Evolutionary conservation across 768 basidiomycete genomes (phyloP).

Genomic region (Mycena alexandri): DNA sequence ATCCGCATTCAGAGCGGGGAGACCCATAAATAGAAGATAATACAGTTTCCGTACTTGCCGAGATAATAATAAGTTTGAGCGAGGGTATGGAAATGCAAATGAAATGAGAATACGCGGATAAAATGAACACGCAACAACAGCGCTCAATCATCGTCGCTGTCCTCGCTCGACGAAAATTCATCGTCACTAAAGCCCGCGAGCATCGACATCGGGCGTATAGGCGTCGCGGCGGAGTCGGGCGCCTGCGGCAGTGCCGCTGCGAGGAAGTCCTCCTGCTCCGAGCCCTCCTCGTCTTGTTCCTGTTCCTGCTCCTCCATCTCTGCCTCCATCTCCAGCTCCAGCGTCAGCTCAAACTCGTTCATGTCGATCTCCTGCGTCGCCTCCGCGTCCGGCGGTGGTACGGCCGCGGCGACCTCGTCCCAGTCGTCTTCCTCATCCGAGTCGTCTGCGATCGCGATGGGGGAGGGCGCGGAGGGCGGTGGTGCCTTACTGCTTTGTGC

Average conservation of each 20-base stretch:
- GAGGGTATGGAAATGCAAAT: background rate
- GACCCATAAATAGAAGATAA: constrained; percentile 11
- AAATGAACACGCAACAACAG: background rate
- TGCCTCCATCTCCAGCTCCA: constrained; percentile 54
- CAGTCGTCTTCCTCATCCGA: constrained; percentile 59
- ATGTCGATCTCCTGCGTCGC: constrained; percentile 53
- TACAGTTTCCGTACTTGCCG: constrained; percentile 5
- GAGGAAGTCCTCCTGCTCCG: constrained; percentile 64
- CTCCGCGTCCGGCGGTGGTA: constrained; percentile 34
- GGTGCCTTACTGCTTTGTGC: constrained; percentile 38
- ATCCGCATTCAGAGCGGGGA: background rate
- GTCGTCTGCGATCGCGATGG: constrained; percentile 41
- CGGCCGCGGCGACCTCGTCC: constrained; percentile 56
- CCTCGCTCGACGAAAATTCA: constrained; percentile 66
- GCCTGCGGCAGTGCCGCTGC: constrained; percentile 56
- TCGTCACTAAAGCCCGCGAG: constrained; percentile 57
- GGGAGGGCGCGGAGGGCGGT: constrained; percentile 39
- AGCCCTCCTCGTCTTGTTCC: constrained; percentile 37
- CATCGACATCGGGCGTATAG: constrained; percentile 61
- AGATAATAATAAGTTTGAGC: constrained; percentile 20
- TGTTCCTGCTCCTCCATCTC: constrained; percentile 49
- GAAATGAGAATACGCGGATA: background rate
- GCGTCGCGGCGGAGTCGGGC: constrained; percentile 41
- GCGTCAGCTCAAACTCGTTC: constrained; percentile 43
- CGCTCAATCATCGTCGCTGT: constrained; percentile 64